These are phyloP conservation scores for Cicer chorassanicum DNA, from an alignment of 306 rosid species.

Conservation along the genomic window DNA sequence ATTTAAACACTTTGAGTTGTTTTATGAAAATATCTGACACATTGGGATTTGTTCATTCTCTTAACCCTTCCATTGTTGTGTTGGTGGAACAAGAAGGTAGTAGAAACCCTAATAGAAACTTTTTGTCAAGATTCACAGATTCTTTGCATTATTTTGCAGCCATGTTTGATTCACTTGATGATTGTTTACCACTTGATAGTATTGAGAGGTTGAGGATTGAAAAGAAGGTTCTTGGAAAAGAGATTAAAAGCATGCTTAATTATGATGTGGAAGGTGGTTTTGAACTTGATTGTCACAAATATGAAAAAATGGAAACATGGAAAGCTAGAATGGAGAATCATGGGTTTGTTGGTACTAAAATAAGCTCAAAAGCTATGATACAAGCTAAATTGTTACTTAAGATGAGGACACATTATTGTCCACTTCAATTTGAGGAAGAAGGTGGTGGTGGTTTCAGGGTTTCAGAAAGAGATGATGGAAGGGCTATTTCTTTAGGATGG, in stretches of 20 bases:
- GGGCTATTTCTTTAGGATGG: slow-evolving; percentile 78
- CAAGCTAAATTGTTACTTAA: slow-evolving; percentile 77
- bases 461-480: slow-evolving; percentile 76
- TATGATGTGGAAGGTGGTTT: slow-evolving; percentile 51
- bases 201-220: slow-evolving; percentile 70
- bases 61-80: slow-evolving; percentile 60
- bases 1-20: slow-evolving; percentile 54
- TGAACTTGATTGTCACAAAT: slow-evolving; percentile 49
- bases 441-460: slow-evolving; percentile 71
- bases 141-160: slow-evolving; percentile 75
- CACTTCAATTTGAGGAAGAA: slow-evolving; percentile 63
- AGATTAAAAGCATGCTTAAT: slow-evolving; percentile 67
- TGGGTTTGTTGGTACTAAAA: slow-evolving; percentile 54
- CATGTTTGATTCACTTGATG: slow-evolving; percentile 81
- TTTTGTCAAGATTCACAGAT: slow-evolving; percentile 73
- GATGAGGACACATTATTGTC: slow-evolving; percentile 73
- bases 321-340: slow-evolving; percentile 71
- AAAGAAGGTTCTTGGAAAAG: slow-evolving; percentile 73
- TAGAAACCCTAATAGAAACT: slow-evolving; percentile 46
- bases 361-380: slow-evolving; percentile 70
- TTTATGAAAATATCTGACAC: slow-evolving; percentile 59
- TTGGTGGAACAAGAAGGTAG: slow-evolving; percentile 76
- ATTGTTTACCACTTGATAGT: slow-evolving; percentile 72
- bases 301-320: slow-evolving; percentile 73
- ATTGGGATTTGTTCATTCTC: slow-evolving; percentile 63